These are phyloP conservation scores for Ustilago trichophora DNA, from an alignment of 1,284 basidiomycete species.

Conservation along the genomic window DNA sequence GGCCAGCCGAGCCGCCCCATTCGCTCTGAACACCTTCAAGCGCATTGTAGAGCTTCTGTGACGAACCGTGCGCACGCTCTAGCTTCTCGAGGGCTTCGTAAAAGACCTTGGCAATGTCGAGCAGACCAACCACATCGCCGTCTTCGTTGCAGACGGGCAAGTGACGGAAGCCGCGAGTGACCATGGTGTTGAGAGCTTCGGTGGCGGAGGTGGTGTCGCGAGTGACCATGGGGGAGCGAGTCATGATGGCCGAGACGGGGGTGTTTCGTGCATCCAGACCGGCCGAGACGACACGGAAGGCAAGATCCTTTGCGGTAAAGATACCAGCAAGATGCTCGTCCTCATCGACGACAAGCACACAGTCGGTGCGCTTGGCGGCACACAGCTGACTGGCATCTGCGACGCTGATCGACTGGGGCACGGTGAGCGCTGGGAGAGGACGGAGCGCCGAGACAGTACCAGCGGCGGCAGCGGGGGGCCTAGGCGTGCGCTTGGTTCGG, in stretches of 20 bases:
- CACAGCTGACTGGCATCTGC: conserved; percentile 98
- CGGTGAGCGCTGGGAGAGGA: conserved; percentile 93
- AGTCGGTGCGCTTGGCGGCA: conserved; percentile 97
- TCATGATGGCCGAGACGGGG: conserved; percentile 95
- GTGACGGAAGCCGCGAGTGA: conserved; percentile 94
- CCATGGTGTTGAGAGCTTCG: conserved; percentile 98
- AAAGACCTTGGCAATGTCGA: conserved; percentile 99
- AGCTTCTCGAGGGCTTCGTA: conserved; percentile 99
- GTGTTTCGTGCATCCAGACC: conserved; percentile 93
- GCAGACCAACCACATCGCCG: conserved; percentile 89
- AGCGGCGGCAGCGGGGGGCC: conserved; percentile 74
- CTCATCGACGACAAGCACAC: conserved; percentile 98
- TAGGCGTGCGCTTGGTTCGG: conserved; percentile 41
- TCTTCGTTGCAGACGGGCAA: conserved; percentile 72
- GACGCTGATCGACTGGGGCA: conserved; percentile 95
- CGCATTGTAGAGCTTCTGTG: conserved; percentile 93
- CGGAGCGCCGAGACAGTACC: conserved; percentile 97
- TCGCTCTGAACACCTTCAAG: conserved; percentile 98
- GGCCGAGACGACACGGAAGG: conserved; percentile 95
- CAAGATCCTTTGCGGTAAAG: conserved; percentile 98
- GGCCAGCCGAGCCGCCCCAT: conserved; percentile 76
- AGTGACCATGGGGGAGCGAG: conserved; percentile 97
- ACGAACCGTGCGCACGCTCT: conserved; percentile 94
- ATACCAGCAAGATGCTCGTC: conserved; percentile 98
- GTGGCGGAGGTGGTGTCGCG: conserved; percentile 97